Evolutionary conservation across 2,329 filamentous ascomycete genomes (phyloP), one percentile per base, ranked within the genome.

Genomic region (Aspergillus piperis): DNA sequence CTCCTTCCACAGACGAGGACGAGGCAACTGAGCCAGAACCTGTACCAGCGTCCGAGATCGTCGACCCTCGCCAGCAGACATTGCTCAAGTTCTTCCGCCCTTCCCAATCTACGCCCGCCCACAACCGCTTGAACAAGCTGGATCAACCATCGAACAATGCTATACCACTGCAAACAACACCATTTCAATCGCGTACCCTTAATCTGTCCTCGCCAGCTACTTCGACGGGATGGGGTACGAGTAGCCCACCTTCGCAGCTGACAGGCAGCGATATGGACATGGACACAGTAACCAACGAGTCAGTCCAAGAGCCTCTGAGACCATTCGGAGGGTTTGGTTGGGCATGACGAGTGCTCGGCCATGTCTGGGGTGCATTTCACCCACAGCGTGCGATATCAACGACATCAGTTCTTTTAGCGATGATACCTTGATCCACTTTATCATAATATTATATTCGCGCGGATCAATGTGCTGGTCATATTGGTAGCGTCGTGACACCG

Each of bases 11-110:
- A 15, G 51, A 63, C 36, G 57, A 64, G 47, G 62, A 72, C 21
- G 68, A 73, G 54, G 50, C 62, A 10, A 69, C 71, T 61, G 67
- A 73, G n/a, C 58, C 66, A 25, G 67, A 69, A 44, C 38, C 67
- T 4, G 51, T 67, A 27, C 66, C 70, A 23, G 63, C 68, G 13
- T 64, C 69, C 36, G 70, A 74, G 51, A 65, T 61, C 3, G 44
- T 72, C 27, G 77, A 79, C 62, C 72, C 76, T 17, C 75, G 74
- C 21, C 77, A 79, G 53, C 75, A 77, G 64, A 75, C 75, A 27
- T 61, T 79, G 41, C 69, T 71, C 44, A 73, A 70, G 53, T 79
- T 78, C 67, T 79, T 79, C 64, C 74, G 74, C 39, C 69, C 70
- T 30, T 53, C 67, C 52, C 62, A 66, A 53, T 41, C 63, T 32